Evolutionary conservation across 192 early-diverging fungal species (phyloP).

Genomic region (Anaeromyces robustus): DNA sequence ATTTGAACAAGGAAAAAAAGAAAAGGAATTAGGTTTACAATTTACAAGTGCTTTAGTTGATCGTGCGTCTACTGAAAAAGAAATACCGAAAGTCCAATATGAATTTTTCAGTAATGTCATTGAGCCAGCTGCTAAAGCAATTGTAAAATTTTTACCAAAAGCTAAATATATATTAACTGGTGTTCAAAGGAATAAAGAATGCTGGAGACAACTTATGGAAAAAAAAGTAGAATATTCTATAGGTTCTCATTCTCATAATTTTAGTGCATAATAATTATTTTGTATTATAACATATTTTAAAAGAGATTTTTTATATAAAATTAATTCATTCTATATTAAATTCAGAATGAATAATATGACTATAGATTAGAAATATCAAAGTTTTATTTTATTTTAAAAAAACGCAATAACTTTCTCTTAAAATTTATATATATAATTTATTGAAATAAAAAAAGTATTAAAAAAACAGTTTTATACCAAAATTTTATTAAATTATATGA

Average conservation of each 20-base stretch:
- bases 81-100: constrained; percentile 24
- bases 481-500: too few species aligned
- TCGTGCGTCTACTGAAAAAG: constrained; percentile 10
- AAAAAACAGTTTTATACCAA: too few species aligned
- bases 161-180: neutral
- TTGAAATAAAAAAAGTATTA: too few species aligned
- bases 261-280: neutral
- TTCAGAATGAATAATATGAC: too few species aligned
- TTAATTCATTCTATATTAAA: too few species aligned
- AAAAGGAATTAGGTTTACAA: constrained; percentile 19
- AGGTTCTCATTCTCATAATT: neutral
- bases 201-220: neutral
- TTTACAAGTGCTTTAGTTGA: constrained; percentile 20
- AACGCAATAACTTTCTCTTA: too few species aligned
- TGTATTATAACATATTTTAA: too few species aligned
- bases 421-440: too few species aligned
- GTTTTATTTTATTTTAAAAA: too few species aligned
- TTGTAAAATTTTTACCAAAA: neutral
- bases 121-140: constrained; percentile 8
- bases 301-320: too few species aligned
- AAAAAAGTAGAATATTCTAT: neutral
- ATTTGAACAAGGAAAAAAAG: constrained; percentile 27
- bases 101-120: constrained; percentile 15
- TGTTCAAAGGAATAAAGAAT: neutral
- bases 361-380: too few species aligned